phyloP scores from a whole-genome alignment of 2,329 filamentous ascomycete species.

The Ceratocystis lukuohia region DNA sequence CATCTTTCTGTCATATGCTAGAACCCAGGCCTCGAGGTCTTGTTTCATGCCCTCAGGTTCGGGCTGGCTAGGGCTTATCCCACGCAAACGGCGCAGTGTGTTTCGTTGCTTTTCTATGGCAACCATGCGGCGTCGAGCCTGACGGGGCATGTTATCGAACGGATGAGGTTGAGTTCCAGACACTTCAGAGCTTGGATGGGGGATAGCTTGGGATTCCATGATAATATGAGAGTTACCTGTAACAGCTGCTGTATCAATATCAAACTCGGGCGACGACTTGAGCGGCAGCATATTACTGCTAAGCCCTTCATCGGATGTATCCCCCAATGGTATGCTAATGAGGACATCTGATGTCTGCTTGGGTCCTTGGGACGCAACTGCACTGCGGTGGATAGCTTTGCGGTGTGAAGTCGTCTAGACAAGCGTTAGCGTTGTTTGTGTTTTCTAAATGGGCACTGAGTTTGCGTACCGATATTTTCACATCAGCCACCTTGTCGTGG shows the following conservation, averaged over 20 bases:
- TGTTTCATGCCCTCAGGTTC: slow-evolving; percentile 11
- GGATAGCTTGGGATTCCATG: background rate
- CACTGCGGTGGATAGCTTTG: background rate
- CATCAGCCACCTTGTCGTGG: background rate
- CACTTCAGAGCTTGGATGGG: background rate
- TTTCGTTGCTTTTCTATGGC: slow-evolving; percentile 14
- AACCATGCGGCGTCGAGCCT: slow-evolving; percentile 10
- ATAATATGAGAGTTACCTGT: slow-evolving; percentile 5
- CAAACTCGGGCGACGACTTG: background rate
- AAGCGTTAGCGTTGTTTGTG: too few species aligned
- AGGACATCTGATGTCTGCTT: background rate
- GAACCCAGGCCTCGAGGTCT: slow-evolving; percentile 11
- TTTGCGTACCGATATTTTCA: background rate
- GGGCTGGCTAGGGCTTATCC: background rate
- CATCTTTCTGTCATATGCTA: slow-evolving; percentile 7
- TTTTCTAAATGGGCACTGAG: background rate
- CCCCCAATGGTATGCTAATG: slow-evolving; percentile 4
- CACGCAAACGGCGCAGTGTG: background rate
- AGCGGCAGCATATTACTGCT: background rate
- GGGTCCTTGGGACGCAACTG: background rate
- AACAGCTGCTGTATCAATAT: slow-evolving; percentile 5
- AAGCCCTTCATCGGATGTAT: background rate
- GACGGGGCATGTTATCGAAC: slow-evolving; percentile 6
- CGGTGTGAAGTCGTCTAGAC: background rate
- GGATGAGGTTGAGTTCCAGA: background rate